phyloP scores from a whole-genome alignment of 306 rosid species.

The Senna siamea region DNA sequence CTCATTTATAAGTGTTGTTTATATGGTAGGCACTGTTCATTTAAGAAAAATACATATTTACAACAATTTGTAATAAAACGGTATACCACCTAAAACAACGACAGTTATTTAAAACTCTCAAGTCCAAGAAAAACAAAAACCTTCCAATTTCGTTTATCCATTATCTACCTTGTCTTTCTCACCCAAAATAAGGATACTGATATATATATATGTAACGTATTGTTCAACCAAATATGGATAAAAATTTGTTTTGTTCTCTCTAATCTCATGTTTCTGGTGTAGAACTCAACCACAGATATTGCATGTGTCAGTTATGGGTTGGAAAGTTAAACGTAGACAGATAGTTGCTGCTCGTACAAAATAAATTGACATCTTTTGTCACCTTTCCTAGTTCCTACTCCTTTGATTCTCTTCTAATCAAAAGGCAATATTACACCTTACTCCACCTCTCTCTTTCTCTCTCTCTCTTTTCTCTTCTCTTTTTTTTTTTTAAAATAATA shows the following conservation, averaged over 20 bases:
- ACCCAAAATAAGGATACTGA: not conserved
- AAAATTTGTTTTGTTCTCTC: no score
- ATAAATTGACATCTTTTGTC: not conserved
- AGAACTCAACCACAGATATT: not conserved
- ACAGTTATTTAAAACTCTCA: no score
- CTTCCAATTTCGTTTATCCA: not conserved
- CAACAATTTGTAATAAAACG: not conserved
- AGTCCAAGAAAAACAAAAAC: no score
- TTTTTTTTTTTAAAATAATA: no score
- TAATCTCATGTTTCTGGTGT: no score
- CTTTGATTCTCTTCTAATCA: not conserved
- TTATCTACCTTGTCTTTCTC: not conserved
- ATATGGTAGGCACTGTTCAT: no score
- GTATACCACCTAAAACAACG: not conserved
- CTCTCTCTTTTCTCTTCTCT: no score
- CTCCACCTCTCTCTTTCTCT: not conserved
- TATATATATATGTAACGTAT: not conserved
- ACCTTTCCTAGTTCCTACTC: not conserved
- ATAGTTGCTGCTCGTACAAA: not conserved
- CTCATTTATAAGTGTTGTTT: no score
- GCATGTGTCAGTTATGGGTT: not conserved
- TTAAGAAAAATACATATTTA: no score
- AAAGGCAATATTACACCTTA: not conserved
- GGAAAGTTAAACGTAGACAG: not conserved
- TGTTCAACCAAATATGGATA: not conserved